phyloP scores from a whole-genome alignment of 176 grass and related monocot species.

The Hordeum marinum region DNA sequence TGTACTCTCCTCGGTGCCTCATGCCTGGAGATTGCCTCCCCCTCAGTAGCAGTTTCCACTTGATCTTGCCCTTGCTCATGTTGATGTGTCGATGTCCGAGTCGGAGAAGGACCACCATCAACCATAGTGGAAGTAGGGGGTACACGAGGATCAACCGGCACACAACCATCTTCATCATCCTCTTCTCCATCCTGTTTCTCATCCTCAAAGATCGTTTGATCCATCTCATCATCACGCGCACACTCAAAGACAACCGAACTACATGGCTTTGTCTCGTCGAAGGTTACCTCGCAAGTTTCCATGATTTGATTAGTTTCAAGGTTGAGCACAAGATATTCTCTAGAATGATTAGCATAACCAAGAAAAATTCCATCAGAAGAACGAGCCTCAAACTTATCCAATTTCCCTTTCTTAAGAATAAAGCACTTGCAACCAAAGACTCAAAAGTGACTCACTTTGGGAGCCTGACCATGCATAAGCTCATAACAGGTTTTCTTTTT shows the following conservation, averaged over 20 bases:
- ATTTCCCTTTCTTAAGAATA: neutral
- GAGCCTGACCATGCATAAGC: neutral
- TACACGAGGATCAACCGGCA: no score
- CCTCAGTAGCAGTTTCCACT: no score
- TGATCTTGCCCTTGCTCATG: no score
- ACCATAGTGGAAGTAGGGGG: no score
- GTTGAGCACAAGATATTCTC: neutral
- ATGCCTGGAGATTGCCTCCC: no score
- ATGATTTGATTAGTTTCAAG: neutral
- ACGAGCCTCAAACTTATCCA: neutral
- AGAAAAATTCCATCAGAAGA: neutral
- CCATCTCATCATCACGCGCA: neutral
- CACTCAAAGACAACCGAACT: neutral
- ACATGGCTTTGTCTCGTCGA: neutral
- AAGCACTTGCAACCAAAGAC: neutral
- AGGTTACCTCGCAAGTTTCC: neutral
- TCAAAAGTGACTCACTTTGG: neutral
- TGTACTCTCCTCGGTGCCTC: no score
- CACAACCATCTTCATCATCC: no score
- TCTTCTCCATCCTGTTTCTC: neutral
- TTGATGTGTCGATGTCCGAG: no score
- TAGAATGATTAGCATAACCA: neutral
- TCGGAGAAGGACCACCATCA: no score
- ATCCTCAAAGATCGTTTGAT: neutral
- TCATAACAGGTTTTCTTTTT: neutral